Base-by-base conservation (phyloP, 139 green algal species). In the Microglena sp. region DNA sequence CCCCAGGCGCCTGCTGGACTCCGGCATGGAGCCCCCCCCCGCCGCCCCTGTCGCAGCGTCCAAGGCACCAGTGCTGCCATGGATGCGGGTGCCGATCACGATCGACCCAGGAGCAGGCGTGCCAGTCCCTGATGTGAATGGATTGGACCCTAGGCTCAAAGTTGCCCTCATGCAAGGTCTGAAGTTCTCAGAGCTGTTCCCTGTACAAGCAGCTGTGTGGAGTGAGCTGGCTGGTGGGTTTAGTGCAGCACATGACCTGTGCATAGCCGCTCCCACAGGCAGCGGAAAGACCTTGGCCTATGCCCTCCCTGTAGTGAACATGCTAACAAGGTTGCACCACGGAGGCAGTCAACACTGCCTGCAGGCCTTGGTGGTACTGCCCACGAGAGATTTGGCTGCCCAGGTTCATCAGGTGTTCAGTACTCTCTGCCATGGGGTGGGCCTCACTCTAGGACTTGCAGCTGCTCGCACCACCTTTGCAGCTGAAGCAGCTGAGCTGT, bases 241-340 rank as follows among this genome's bases (percentile, higher is more conserved):
- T 34, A 84, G 75, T 66, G 45, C 54, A 4, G 69, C 67, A 4
- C 85, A 95, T 71, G 90, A 96, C 65, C 58, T 96, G n/a, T 93
- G 88, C 73, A 75, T 96, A 15, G 78, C 68, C 26, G 87, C 89
- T 0, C 89, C 89, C 24, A 96, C 90, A 0, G 90, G 90, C 62
- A 89, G 78, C 59, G 90, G 90, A 53, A 96, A 96, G 71, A 96
- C 90, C 1, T 73, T 96, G 22, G 83, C 90, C 0, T 96, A 96
- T 68, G 73, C 66, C 0, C 77, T 96, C 50, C 90, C 90, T 0
- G 15, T 95, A 8, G 21, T 91, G 1, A 83, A 92, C 28, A 75
- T 45, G 0, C 77, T 95, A 36, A 55, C 71, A 6, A 61, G 62
- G 71, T 82, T 72, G 6, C 29, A 11, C 18, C 18, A 8, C 21